These are phyloP conservation scores for Colletotrichum spaethianum DNA, from an alignment of 2,329 filamentous ascomycete species.

Conservation along the genomic window DNA sequence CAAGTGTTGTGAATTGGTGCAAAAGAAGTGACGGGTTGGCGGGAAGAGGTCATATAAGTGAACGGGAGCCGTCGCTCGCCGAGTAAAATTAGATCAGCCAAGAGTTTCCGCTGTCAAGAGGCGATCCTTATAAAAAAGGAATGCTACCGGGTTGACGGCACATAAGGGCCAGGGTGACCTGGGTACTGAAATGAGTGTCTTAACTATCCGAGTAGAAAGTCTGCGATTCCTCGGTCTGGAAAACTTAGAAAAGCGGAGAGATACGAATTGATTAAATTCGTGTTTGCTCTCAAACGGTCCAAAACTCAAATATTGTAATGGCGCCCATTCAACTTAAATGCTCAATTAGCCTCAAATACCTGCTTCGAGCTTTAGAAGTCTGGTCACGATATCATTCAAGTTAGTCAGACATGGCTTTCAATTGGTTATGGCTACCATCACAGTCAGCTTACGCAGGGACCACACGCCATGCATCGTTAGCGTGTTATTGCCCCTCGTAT, in stretches of 20 bases:
- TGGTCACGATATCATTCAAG: slow-evolving; percentile 9
- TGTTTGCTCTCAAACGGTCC: neutral
- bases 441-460: neutral
- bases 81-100: neutral
- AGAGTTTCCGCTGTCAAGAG: neutral
- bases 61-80: neutral
- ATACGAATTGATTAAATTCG: neutral
- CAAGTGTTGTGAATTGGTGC: neutral
- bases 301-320: neutral
- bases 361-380: neutral
- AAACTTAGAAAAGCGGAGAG: neutral
- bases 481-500: neutral
- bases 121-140: neutral
- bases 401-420: neutral
- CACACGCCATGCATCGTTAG: neutral
- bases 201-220: neutral
- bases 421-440: neutral
- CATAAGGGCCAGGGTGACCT: neutral
- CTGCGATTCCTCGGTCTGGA: neutral
- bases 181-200: neutral
- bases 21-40: neutral
- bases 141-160: neutral
- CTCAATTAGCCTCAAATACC: neutral
- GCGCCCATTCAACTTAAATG: neutral
- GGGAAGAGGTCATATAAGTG: neutral